phyloP scores from a whole-genome alignment of 768 basidiomycete genomes.

The Naganishia vaughanmartiniae region DNA sequence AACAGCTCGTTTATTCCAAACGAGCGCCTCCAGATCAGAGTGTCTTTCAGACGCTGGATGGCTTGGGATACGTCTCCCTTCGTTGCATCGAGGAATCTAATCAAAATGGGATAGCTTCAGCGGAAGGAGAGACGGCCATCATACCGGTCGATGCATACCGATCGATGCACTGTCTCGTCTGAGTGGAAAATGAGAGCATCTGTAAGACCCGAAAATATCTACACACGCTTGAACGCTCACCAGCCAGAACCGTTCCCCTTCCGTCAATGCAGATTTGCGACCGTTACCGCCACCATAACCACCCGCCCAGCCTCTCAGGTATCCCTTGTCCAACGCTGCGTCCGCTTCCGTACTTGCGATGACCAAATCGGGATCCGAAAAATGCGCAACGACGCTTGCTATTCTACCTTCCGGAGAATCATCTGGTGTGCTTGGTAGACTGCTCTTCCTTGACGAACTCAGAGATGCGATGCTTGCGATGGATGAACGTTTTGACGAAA shows the following conservation, averaged over 20 bases:
- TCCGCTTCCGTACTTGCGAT: conserved; percentile 15
- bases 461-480: conserved; percentile 17
- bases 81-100: conserved; percentile 2
- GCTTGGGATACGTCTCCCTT: conserved; percentile 12
- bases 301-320: conserved; percentile 24
- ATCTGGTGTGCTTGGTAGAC: not conserved
- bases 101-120: not conserved
- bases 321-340: conserved; percentile 26
- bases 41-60: conserved; percentile 24
- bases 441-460: not conserved
- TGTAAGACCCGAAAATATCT: not conserved
- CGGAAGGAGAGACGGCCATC: not conserved
- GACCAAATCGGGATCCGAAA: conserved; percentile 20
- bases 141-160: not conserved
- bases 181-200: not conserved
- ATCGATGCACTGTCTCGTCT: conserved; percentile 21
- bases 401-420: conserved; percentile 2
- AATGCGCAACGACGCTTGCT: conserved; percentile 18
- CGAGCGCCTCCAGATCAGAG: conserved; percentile 23
- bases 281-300: conserved; percentile 25
- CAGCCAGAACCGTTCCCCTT: conserved; percentile 29
- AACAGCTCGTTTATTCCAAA: conserved; percentile 17
- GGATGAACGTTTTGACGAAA: conserved; percentile 18
- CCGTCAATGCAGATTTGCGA: conserved; percentile 10
- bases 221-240: not conserved